Evolutionary conservation across 2,329 filamentous ascomycete species (phyloP), one percentile per base, ranked within the genome.

Genomic region (Penicillium aurantiogriseum): DNA sequence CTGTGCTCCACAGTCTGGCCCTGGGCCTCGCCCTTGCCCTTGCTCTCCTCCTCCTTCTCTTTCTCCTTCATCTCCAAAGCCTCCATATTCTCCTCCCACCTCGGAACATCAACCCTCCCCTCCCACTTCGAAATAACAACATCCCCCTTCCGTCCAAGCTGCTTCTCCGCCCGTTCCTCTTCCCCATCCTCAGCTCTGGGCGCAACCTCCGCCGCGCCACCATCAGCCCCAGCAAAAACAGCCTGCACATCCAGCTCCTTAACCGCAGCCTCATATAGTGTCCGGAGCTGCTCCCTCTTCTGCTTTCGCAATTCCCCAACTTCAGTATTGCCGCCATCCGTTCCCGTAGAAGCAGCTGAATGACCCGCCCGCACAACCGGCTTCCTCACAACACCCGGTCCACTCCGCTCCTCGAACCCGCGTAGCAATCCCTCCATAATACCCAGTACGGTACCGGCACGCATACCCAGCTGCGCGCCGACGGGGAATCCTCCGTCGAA

Each of bases 401-500:
- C 69, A 17, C 59, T 51, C 13, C 64, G 60, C 8, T 66, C 65
- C 25, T 74, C 72, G 5, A 71, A 67, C 2, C 72, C 73, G 4
- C 67, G 68, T 0, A 79, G 74, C 21, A 96, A 75, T 0, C 89
- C 91, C 68, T 96, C 90, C 6, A 97, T 70, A 4, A 90, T 77
- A 0, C 94, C 94, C 4, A 96, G 73, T 13, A 95, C 77, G 63
- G 85, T 86, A 0, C 94, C 94, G 0, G 87, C 88, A 29, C 82
- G 81, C 62, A 89, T 73, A 0, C 93, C 94, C 31, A 97, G 78
- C 51, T 88, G 86, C 0, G 91, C 92, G 13, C 94, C 94, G 0
- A 97, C 80, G 15, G 86, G 81, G 72, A 92, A 97, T 0, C 93
- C 93, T 63, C 93, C 90, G 71, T 99, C 94, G 70, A 99, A 97